Base-by-base conservation (phyloP, 2,329 filamentous ascomycete genomes). In the Trematosphaeria pertusa region DNA sequence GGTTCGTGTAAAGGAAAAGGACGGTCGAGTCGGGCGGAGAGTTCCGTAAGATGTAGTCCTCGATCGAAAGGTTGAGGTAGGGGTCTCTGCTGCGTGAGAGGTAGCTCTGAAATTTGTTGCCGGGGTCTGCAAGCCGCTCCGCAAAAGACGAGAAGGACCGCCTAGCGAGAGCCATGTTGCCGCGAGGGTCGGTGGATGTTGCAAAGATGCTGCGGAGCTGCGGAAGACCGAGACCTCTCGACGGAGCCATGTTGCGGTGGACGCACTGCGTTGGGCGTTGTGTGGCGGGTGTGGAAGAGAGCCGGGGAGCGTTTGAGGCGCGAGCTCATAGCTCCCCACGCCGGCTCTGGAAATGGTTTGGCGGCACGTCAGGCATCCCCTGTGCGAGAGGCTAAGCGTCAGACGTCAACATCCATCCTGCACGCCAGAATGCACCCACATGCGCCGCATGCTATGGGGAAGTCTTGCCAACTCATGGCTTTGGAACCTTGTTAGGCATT, bases 61-160 rank as follows among this genome's bases (percentile, higher is more conserved):
- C 94, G 62, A 97, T 87, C 22, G 92, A 91, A 47, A 99, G 89
- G 73, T 99, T 99, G 61, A 95, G 77, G 70, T 88, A 93, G 4
- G 94, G 91, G 65, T 95, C 83, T 39, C 74, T 76, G 44, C 84
- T 88, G 45, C 60, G 65, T 9, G 76, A 79, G 26, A 78, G 56
- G 61, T 79, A 79, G 54, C 71, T 73, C 58, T 78, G 75, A 26
- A 78, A 62, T 47, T 56, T 64, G 49, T 66, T 62, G n/a, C 56
- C 46, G 5, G 65, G 65, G 49, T 69, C 50, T 11, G 61, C 48
- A 17, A 71, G 61, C 26, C 43, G 61, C 20, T 69, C 58, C 3
- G 66, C 56, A 26, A 71, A 70, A 2, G 66, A 61, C 5, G 58
- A 55, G 46, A 55, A 54, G 31, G 21, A 19, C 21, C 50, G 53